phyloP scores from a whole-genome alignment of 768 basidiomycete genomes.

The Coprinopsis cinerea region DNA sequence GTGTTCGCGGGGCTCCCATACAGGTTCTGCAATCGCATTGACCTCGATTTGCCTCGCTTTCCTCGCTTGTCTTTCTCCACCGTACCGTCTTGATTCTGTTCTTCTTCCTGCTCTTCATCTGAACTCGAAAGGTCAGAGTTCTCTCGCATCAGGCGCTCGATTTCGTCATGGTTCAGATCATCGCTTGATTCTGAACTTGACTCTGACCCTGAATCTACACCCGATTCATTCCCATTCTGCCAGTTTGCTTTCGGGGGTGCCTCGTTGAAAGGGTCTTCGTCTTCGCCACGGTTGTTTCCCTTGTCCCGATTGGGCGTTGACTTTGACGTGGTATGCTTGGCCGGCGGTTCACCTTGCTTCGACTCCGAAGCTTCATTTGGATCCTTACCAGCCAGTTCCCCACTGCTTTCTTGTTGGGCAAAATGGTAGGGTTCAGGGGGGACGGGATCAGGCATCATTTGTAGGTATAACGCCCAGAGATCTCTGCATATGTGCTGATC shows the following conservation, averaged over 20 bases:
- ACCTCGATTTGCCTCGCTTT: constrained; percentile 19
- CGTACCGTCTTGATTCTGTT: constrained; percentile 5
- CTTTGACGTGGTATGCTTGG: background rate
- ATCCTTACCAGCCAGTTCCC: constrained; percentile 4
- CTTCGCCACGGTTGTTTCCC: background rate
- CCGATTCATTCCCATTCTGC: constrained; percentile 10
- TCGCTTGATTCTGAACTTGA: background rate
- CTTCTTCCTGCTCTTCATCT: constrained; percentile 17
- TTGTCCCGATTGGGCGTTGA: background rate
- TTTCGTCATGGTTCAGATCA: constrained; percentile 12
- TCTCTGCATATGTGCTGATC: constrained; percentile 70
- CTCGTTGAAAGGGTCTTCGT: too few species aligned
- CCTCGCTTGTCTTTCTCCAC: constrained; percentile 21
- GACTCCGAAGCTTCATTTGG: background rate
- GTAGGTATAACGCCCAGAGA: constrained; percentile 74
- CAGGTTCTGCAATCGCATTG: constrained; percentile 10
- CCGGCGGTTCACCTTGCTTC: background rate
- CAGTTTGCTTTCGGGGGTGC: constrained; percentile 1
- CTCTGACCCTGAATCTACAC: constrained; percentile 9
- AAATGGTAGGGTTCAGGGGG: constrained; percentile 54
- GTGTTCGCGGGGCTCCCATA: constrained; percentile 40
- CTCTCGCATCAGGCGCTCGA: constrained; percentile 15
- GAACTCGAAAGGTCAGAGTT: constrained; percentile 13
- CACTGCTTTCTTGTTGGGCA: constrained; percentile 24
- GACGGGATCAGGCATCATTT: constrained; percentile 51